Base-by-base conservation (phyloP, 1,284 basidiomycete genomes). In the Malassezia sp. region DNA sequence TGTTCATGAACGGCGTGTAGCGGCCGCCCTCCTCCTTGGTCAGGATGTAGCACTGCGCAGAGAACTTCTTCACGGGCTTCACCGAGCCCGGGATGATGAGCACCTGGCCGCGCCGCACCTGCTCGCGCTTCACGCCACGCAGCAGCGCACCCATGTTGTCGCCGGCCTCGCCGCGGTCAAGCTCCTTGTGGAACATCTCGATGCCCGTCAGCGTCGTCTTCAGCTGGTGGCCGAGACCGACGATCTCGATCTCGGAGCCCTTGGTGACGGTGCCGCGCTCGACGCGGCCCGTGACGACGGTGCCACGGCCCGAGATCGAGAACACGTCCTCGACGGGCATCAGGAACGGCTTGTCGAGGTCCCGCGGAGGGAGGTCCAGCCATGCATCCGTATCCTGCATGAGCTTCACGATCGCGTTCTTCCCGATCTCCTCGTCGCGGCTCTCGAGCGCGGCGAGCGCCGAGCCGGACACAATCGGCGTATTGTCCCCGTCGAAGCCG, bases 101-200 rank as follows among this genome's bases (percentile, higher is more conserved):
- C 53, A 97, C 85, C 73, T 91, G 87, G 39, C 93, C 93, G 65
- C 93, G 84, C 60, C 79, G 79, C 70, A 99, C 75, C 74, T 97
- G 89, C 72, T 97, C 93, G 60, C 91, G 84, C 77, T 96, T 96
- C 72, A 96, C 76, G 73, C 93, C 90, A 74, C 93, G 87, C 45
- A 99, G 81, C 37, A 99, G 77, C 50, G 85, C 86, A 65, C 93
- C 93, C 88, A 96, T 96, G 78, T 97, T 97, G 75, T 99, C 93
- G 70, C 93, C 93, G 59, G 93, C 91, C 74, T 96, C 87, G 56
- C 88, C 91, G 52, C 89, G 81, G 46, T 97, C 93, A 53, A 99
- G 80, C 75, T 99, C 93, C 78, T 95, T 96, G 79, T 95, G 90
- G 82, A 97, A 97, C 86, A 95, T 96, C 74, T 97, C 91, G 68